Evolutionary conservation across 306 rosid species (phyloP).

Genomic region (Sphenostylis stenocarpa): DNA sequence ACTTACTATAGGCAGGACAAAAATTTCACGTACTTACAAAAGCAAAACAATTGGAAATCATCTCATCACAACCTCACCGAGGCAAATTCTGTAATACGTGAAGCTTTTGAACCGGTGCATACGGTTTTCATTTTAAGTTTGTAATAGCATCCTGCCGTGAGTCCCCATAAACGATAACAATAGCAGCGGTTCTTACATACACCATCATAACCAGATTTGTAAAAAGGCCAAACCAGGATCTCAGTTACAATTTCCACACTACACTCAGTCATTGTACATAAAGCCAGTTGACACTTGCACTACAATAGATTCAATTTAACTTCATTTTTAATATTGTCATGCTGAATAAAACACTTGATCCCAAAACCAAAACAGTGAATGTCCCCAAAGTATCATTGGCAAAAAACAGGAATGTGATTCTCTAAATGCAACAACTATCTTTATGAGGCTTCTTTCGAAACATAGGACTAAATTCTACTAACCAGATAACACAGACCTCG

Average conservation of each 20-base stretch:
- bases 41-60: neutral
- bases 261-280: slow-evolving; percentile 1
- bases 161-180: neutral
- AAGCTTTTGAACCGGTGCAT: no score
- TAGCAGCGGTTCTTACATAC: slow-evolving; percentile 3
- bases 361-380: slow-evolving; percentile 10
- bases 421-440: slow-evolving; percentile 11
- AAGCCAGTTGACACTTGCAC: slow-evolving; percentile 19
- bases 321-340: neutral
- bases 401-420: neutral
- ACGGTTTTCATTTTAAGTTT: neutral
- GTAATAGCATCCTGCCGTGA: neutral
- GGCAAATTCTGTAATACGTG: no score
- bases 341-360: neutral
- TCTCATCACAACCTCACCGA: neutral
- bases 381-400: neutral
- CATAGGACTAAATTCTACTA: slow-evolving; percentile 19
- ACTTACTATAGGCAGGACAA: neutral
- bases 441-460: slow-evolving; percentile 8
- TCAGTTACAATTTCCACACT: neutral
- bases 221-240: neutral
- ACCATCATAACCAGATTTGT: neutral
- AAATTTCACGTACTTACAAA: neutral
- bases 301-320: slow-evolving; percentile 6
- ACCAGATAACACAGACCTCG: neutral